These are phyloP conservation scores for Rasamsonia emersonii DNA, from an alignment of 2,329 filamentous ascomycete species.

Conservation along the genomic window DNA sequence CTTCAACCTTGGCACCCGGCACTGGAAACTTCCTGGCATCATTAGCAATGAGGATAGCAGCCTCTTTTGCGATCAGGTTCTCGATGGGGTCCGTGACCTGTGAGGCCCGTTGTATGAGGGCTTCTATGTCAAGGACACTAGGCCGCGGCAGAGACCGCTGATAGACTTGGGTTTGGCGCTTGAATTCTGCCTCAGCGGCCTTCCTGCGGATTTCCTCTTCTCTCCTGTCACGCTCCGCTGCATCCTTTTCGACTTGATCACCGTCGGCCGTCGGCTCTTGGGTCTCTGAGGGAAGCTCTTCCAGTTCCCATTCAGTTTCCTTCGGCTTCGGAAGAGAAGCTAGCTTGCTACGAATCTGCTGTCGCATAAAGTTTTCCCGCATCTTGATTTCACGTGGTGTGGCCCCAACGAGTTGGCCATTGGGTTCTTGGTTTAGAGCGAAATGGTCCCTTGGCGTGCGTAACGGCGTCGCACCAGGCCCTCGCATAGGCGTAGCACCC, in stretches of 20 bases:
- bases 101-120: constrained; percentile 56
- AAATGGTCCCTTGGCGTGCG: constrained; percentile 84
- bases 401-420: constrained; percentile 56
- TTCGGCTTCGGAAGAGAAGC: constrained; percentile 83
- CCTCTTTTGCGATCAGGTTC: constrained; percentile 65
- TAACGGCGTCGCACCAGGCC: constrained; percentile 70
- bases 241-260: constrained; percentile 54
- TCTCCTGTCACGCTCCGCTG: constrained; percentile 66
- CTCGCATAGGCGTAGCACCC: constrained; percentile 56
- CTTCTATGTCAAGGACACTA: constrained; percentile 59
- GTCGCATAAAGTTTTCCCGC: constrained; percentile 59
- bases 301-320: constrained; percentile 88
- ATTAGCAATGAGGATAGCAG: constrained; percentile 68
- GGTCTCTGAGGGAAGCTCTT: constrained; percentile 71
- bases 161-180: constrained; percentile 81
- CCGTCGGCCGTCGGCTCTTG: constrained; percentile 47
- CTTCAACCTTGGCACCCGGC: constrained; percentile 57
- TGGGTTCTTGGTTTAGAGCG: constrained; percentile 66
- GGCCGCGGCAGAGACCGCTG: constrained; percentile 77
- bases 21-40: constrained; percentile 70
- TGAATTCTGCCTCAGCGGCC: constrained; percentile 60
- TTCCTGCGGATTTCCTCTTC: constrained; percentile 56
- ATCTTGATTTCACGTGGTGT: constrained; percentile 70
- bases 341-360: constrained; percentile 56
- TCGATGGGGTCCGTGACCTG: constrained; percentile 56